These are phyloP conservation scores for Phytophthora brassicae DNA, from an alignment of 352 stramenopile genomes.

Conservation along the genomic window DNA sequence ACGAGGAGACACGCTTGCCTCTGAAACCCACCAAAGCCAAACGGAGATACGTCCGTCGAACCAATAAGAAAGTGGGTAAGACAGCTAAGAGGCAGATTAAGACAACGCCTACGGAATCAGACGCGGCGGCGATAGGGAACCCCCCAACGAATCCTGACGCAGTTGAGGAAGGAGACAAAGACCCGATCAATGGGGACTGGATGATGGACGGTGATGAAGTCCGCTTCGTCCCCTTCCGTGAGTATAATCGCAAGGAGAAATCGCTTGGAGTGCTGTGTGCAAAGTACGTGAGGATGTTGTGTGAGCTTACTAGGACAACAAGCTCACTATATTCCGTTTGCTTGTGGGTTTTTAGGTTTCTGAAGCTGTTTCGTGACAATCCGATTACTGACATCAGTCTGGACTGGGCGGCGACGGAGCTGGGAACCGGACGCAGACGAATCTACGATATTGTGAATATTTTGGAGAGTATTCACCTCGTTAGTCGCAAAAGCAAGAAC, in stretches of 20 bases:
- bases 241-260: slow-evolving; percentile 90
- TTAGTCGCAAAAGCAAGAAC: slow-evolving; percentile 96
- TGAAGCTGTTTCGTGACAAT: slow-evolving; percentile 72
- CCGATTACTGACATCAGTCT: slow-evolving; percentile 78
- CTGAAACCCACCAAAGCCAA: slow-evolving; percentile 47
- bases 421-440: slow-evolving; percentile 90
- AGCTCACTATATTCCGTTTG: too few relatives aligned
- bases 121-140: slow-evolving; percentile 8
- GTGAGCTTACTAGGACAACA: too few relatives aligned
- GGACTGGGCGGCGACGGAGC: slow-evolving; percentile 60
- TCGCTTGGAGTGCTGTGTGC: slow-evolving; percentile 83
- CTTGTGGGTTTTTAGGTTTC: slow-evolving; percentile 46
- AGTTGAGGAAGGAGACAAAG: slow-evolving; percentile 21
- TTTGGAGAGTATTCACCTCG: slow-evolving; percentile 94
- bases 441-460: slow-evolving; percentile 99
- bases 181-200: slow-evolving; percentile 33
- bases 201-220: slow-evolving; percentile 38
- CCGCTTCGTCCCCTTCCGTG: slow-evolving; percentile 68
- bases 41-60: slow-evolving; percentile 64
- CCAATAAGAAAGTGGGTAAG: slow-evolving; percentile 51
- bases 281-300: slow-evolving; percentile 56
- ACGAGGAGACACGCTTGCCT: slow-evolving; percentile 12
- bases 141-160: slow-evolving; percentile 7
- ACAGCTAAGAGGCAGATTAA: slow-evolving; percentile 40
- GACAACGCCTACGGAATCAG: slow-evolving; percentile 28